Percentiles rank a stretch among this genome's conserved stretches.
Evolutionary conservation across 768 basidiomycete genomes (phyloP).

Genomic region (Scleroderma bovista): DNA sequence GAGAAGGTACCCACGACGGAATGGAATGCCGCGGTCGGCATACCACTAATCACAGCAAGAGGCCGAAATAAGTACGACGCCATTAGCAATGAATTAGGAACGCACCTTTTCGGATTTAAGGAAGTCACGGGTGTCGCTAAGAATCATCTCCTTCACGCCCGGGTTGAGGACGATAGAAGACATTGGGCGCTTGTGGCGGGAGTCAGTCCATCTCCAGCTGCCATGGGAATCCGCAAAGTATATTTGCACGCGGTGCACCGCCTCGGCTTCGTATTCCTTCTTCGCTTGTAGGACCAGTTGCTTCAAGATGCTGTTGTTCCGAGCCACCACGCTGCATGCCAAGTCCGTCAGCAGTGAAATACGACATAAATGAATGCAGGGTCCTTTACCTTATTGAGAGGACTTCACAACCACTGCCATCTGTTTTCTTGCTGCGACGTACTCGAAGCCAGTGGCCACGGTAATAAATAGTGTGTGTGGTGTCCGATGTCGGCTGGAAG

Average conservation of each 20-base stretch:
- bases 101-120: constrained; percentile 74
- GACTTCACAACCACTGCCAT: constrained; percentile 65
- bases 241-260: constrained; percentile 81
- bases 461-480: constrained; percentile 87
- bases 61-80: neutral
- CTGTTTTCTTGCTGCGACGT: constrained; percentile 60
- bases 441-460: constrained; percentile 81
- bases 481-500: constrained; percentile 85
- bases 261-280: constrained; percentile 82
- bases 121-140: constrained; percentile 79
- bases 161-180: constrained; percentile 81
- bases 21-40: constrained; percentile 88
- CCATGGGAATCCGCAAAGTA: constrained; percentile 88
- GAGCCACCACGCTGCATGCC: constrained; percentile 64
- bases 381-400: constrained; percentile 61
- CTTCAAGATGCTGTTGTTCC: constrained; percentile 79
- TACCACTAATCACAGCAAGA: constrained; percentile 57
- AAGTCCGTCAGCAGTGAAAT: constrained; percentile 9
- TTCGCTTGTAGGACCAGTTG: constrained; percentile 89
- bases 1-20: constrained; percentile 82
- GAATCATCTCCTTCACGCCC: constrained; percentile 86
- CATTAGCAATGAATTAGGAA: neutral
- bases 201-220: constrained; percentile 85
- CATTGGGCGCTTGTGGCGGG: constrained; percentile 84
- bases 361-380: constrained; percentile 10